Base-by-base conservation (phyloP, 2,329 filamentous ascomycete genomes). In the Cladophialophora psammophila region DNA sequence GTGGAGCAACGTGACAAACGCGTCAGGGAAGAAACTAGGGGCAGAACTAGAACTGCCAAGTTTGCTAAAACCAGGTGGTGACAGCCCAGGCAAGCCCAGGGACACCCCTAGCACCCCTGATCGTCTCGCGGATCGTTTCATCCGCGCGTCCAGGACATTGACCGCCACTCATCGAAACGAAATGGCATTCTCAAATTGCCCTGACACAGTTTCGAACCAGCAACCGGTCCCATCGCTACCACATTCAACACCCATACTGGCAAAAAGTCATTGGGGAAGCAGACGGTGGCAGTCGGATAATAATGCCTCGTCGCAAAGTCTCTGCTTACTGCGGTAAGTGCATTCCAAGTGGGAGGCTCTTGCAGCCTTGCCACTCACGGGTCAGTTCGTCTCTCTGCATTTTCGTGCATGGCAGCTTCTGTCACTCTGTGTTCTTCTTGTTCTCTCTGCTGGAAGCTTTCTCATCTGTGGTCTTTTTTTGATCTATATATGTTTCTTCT, bases 91-190 rank as follows among this genome's bases (percentile, higher is more conserved):
- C n/a, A n/a, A 26, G 2, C 3, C 26, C 26, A 26, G 2, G 26
- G 26, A 26, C 26, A 26, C 26, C 26, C 26, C 26, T 26, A 3
- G 26, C n/a, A 26, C 55, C 35, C 55, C 55, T 58, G 55, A 58
- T 58, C 55, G 10, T 6, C 55, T 13, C 34, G 35, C 18, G 55
- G 32, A 5, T 36, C 35, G 55, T 58, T 42, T 58, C 55, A 58
- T 34, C 55, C 15, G 9, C 7, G 34, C n/a, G 5, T 36, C 3
- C 5, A 8, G 36, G 18, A 20, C 36, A 26, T 26, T 32, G 12
- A 58, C 36, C 36, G 36, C 34, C 55, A 40, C 26, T 38, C 26
- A 13, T 40, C 42, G 55, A 58, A 58, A 58, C 55, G 35, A 58
- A 5, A 40, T 38, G 36, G 18, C 34, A 40, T 58, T 40, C 4